Conservation (phyloP, 2,329 filamentous ascomycete genomes). For the Xylariaceae sp. region DNA sequence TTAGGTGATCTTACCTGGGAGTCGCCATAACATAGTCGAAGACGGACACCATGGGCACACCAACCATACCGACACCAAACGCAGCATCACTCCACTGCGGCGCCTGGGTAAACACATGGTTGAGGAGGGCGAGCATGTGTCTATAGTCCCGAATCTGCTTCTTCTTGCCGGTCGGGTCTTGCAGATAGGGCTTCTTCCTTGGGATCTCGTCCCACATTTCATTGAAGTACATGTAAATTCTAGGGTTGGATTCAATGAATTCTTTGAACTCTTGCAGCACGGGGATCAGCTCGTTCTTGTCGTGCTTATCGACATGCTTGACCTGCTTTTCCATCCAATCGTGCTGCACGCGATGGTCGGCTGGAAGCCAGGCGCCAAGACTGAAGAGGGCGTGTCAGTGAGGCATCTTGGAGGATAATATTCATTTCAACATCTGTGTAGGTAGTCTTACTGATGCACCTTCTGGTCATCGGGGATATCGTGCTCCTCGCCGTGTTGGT, state of each 20-base stretch:
- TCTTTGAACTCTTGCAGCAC: slow-evolving; percentile 61
- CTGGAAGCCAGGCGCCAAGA: slow-evolving; percentile 52
- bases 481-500: slow-evolving; percentile 46
- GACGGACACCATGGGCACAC: slow-evolving; percentile 48
- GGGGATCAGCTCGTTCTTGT: slow-evolving; percentile 47
- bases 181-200: slow-evolving; percentile 51
- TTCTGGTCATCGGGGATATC: slow-evolving; percentile 46
- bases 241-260: slow-evolving; percentile 60
- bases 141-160: slow-evolving; percentile 59
- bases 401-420: no score
- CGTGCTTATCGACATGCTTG: slow-evolving; percentile 48
- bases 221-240: slow-evolving; percentile 62
- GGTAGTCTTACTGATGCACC: slow-evolving; percentile 41
- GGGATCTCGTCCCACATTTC: slow-evolving; percentile 68
- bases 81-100: slow-evolving; percentile 51
- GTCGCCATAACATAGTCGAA: slow-evolving; percentile 56
- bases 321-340: slow-evolving; percentile 59
- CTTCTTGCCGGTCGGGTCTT: slow-evolving; percentile 55
- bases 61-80: slow-evolving; percentile 47
- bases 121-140: slow-evolving; percentile 63
- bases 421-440: no score
- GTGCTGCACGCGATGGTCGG: slow-evolving; percentile 57
- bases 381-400: no score
- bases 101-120: slow-evolving; percentile 50
- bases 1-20: slow-evolving; percentile 33